Percentiles rank a stretch among this genome's conserved stretches.
Evolutionary conservation across 2,329 filamentous ascomycete genomes (phyloP).

Genomic region (Aspergillus pseudotamarii): DNA sequence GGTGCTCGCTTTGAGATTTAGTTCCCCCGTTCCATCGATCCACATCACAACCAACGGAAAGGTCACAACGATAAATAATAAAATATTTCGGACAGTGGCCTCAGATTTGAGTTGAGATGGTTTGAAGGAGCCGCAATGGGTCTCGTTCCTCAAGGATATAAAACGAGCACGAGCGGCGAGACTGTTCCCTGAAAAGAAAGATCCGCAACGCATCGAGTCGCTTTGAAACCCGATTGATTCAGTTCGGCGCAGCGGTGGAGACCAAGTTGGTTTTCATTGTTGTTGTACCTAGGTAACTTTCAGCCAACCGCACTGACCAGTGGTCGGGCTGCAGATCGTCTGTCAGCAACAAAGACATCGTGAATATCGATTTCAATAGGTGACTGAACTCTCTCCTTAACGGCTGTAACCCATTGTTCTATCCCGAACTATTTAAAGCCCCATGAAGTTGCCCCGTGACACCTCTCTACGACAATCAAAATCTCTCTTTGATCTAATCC

Average conservation of each 20-base stretch:
- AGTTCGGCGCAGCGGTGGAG: not conserved
- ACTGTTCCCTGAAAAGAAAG: not conserved
- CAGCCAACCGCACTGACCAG: slow-evolving; percentile 2
- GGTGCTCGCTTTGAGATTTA: not conserved
- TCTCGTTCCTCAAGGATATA: not conserved
- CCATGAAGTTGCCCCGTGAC: not conserved
- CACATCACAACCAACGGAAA: not conserved
- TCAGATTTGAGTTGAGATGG: not conserved
- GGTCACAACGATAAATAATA: too few relatives aligned
- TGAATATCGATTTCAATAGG: not conserved
- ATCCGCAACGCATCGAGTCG: not conserved
- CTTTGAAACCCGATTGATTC: not conserved
- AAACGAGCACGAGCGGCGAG: not conserved
- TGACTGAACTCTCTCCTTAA: not conserved
- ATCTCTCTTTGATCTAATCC: not conserved
- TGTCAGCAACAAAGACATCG: slow-evolving; percentile 1
- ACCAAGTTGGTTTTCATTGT: not conserved
- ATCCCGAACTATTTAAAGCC: not conserved
- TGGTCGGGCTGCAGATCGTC: not conserved
- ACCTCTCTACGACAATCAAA: not conserved
- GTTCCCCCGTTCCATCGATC: too few relatives aligned
- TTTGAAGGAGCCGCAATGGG: not conserved
- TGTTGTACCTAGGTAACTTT: not conserved
- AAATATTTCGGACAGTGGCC: not conserved
- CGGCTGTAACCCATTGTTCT: not conserved